Evolutionary conservation across 1,284 basidiomycete genomes (phyloP).

Genomic region (Cryptococcus sp.): DNA sequence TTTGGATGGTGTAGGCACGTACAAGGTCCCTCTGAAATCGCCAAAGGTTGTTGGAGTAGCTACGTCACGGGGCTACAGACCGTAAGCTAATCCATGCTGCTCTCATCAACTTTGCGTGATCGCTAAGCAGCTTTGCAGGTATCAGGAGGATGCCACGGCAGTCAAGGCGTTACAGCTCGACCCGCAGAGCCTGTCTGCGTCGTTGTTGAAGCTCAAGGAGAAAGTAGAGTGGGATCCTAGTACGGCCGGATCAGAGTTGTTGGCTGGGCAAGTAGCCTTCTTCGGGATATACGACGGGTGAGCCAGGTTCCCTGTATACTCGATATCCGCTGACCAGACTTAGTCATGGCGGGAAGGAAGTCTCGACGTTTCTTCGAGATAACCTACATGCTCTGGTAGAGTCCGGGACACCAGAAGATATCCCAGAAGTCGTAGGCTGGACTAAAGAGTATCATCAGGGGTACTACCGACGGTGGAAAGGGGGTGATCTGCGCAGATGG

Average conservation of each 20-base stretch:
- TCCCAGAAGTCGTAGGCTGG: constrained; percentile 74
- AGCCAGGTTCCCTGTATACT: constrained; percentile 24
- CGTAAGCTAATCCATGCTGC: constrained; percentile 54
- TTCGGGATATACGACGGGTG: constrained; percentile 89
- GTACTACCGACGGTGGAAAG: constrained; percentile 83
- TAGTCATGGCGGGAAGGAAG: constrained; percentile 76
- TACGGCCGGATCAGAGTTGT: constrained; percentile 54
- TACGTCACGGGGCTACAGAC: constrained; percentile 72
- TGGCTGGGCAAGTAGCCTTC: constrained; percentile 75
- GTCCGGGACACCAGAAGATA: constrained; percentile 64
- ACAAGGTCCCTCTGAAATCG: constrained; percentile 46
- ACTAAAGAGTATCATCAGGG: constrained; percentile 66
- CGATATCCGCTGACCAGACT: constrained; percentile 18
- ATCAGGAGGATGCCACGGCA: constrained; percentile 83
- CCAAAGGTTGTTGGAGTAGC: constrained; percentile 66
- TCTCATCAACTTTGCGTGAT: constrained; percentile 1
- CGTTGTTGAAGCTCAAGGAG: constrained; percentile 63
- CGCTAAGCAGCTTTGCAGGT: constrained; percentile 38
- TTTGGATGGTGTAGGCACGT: constrained; percentile 29
- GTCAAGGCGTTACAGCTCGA: constrained; percentile 73
- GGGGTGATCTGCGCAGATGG: constrained; percentile 63
- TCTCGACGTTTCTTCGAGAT: constrained; percentile 73
- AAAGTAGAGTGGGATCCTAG: constrained; percentile 68
- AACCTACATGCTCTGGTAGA: constrained; percentile 80
- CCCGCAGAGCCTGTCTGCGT: constrained; percentile 68